Evolutionary conservation across 108 stramenopile species (phyloP).

Genomic region (Skeletonema tropicum): DNA sequence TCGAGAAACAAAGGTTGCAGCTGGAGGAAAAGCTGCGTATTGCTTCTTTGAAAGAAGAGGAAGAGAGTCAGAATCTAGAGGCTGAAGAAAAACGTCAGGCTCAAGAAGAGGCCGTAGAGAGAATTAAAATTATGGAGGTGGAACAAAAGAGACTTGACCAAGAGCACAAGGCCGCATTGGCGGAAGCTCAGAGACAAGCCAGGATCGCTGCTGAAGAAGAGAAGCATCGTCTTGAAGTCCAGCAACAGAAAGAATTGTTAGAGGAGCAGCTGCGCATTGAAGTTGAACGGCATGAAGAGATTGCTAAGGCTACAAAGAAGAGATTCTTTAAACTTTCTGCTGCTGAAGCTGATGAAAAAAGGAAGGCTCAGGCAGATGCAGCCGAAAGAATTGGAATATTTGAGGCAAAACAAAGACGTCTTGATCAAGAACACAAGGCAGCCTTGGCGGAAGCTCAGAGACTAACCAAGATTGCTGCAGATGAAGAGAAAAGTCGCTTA

Average conservation of each 20-base stretch:
- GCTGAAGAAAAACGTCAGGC: background rate
- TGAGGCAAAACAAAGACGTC: background rate
- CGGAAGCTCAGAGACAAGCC: background rate
- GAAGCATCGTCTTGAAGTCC: background rate
- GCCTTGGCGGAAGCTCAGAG: background rate
- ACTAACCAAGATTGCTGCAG: background rate
- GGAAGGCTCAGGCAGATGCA: background rate
- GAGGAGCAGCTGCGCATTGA: background rate
- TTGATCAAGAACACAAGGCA: background rate
- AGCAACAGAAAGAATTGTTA: background rate
- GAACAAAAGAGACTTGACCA: background rate
- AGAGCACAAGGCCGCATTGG: background rate
- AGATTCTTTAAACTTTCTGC: background rate
- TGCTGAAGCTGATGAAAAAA: background rate
- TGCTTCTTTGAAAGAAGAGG: background rate
- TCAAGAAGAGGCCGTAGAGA: background rate
- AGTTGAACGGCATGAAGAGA: background rate
- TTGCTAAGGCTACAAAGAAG: background rate
- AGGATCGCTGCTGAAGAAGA: background rate
- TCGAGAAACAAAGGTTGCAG: background rate
- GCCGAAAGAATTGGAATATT: background rate
- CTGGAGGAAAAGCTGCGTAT: background rate
- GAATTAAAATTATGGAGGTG: background rate
- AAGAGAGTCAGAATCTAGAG: background rate
- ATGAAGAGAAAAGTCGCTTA: background rate